Evolutionary conservation across 2,329 filamentous ascomycete species (phyloP).

Genomic region (Cladorrhinum sp.): DNA sequence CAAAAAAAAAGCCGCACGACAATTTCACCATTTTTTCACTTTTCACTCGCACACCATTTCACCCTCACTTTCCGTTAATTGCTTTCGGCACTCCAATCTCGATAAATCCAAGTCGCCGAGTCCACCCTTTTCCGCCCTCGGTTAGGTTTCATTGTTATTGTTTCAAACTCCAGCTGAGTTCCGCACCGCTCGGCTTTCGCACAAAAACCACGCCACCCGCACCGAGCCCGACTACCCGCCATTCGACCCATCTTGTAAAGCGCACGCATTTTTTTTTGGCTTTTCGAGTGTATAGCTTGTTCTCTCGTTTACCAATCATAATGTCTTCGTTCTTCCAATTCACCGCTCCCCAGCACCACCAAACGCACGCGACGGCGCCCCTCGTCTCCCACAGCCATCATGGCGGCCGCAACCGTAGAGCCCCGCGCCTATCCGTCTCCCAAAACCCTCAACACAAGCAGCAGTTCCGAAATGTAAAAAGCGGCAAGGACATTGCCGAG

Average conservation of each 20-base stretch:
- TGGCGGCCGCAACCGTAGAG: slow-evolving; percentile 79
- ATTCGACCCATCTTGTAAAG: slow-evolving; percentile 10
- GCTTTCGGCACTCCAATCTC: not conserved
- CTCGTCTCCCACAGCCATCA: slow-evolving; percentile 71
- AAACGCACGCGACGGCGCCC: slow-evolving; percentile 51
- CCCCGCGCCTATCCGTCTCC: slow-evolving; percentile 72
- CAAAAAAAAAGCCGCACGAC: slow-evolving; percentile 10
- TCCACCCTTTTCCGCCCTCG: slow-evolving; percentile 9
- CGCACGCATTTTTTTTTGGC: slow-evolving; percentile 13
- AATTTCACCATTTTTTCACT: slow-evolving; percentile 14
- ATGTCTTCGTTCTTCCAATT: slow-evolving; percentile 66
- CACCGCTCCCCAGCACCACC: slow-evolving; percentile 57
- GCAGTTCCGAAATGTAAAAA: slow-evolving; percentile 80
- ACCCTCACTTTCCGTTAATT: not conserved
- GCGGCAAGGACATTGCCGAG: slow-evolving; percentile 82
- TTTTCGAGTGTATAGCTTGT: slow-evolving; percentile 10
- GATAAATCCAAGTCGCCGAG: not conserved
- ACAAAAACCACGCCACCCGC: slow-evolving; percentile 16
- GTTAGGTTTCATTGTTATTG: slow-evolving; percentile 23
- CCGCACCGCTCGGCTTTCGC: slow-evolving; percentile 14
- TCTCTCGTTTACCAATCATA: slow-evolving; percentile 21
- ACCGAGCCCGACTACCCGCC: slow-evolving; percentile 6
- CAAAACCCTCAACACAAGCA: slow-evolving; percentile 78
- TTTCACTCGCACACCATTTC: not conserved
- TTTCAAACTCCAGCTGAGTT: slow-evolving; percentile 18